Base-by-base conservation (phyloP, 495 filamentous ascomycete species). In the Articulospora tetracladia region DNA sequence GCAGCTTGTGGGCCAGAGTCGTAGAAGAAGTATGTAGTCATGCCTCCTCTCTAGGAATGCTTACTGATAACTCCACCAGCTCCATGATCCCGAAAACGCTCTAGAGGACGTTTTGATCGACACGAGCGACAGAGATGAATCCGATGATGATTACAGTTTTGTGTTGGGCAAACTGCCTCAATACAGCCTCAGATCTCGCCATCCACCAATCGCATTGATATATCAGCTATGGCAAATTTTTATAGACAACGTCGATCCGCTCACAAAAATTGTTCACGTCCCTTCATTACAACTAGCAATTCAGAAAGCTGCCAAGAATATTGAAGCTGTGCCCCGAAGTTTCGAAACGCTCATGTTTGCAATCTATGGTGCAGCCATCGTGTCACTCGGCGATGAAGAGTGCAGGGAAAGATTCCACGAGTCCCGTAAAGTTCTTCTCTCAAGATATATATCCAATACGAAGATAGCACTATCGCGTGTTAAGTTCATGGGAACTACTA, bases 391-490 rank as follows among this genome's bases (percentile, higher is more conserved):
- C 19, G 73, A 78, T 7, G 73, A 77, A 1, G 78, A 81, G 62
- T 84, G 84, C 25, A 65, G 67, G 53, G 55, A 68, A 22, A 75
- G 73, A 25, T 82, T 88, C 53, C 77, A 77, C 11, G 75, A 81
- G 52, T 79, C 86, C 6, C 82, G 83, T 52, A 59, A 61, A 11
- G 57, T 70, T 3, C 64, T 88, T 17, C 74, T 91, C 1, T 72
- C 74, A 12, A 82, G 83, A 48, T 95, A 91, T 66, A 84, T 87
- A 6, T 90, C 91, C 63, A 89, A 85, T 0, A 77, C 88, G 1
- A 89, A 95, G 66, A 87, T 90, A 66, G 85, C 88, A 0, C 72
- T 96, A 6, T 78, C 88, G 0, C 84, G 83, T 57, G 89, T 90
- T 1, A 83, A 85, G 41, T 84, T 95, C 46, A 70, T 96, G 6